Percentiles rank a stretch among this genome's conserved stretches.
These are phyloP conservation scores for Cucurbita moschata DNA, from an alignment of 306 rosid species.

Conservation along the genomic window DNA sequence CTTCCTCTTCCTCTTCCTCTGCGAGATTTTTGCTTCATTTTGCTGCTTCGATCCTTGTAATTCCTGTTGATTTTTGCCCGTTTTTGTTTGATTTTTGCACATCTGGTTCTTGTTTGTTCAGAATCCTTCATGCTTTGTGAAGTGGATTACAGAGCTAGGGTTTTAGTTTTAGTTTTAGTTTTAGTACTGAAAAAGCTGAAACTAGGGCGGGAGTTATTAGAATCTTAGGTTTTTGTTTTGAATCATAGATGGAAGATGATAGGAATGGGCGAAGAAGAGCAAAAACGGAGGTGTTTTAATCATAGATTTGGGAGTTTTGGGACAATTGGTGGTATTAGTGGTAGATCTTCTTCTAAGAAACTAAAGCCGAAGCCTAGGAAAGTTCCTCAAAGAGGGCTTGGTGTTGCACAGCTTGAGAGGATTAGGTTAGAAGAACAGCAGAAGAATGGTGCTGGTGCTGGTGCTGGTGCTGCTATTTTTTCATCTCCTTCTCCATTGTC, in stretches of 20 bases:
- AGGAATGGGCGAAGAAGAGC: constrained; percentile 43
- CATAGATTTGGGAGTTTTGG: constrained; percentile 10
- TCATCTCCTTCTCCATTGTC: constrained; percentile 11
- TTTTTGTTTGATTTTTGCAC: background rate
- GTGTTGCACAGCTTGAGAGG: constrained; percentile 86
- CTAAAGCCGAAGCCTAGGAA: constrained; percentile 34
- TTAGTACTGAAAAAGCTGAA: background rate
- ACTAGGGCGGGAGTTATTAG: constrained; percentile 1
- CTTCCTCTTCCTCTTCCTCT: background rate
- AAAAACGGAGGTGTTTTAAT: constrained; percentile 18
- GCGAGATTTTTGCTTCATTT: background rate
- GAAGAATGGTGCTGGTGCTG: constrained; percentile 24
- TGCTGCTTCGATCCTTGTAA: background rate
- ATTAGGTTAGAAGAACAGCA: constrained; percentile 63
- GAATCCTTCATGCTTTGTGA: no score
- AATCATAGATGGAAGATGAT: constrained; percentile 24
- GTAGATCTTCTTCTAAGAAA: constrained; percentile 45
- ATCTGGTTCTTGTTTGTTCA: background rate
- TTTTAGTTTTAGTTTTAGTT: background rate
- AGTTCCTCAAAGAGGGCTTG: constrained; percentile 84
- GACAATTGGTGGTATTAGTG: constrained; percentile 2
- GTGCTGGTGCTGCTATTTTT: constrained; percentile 13
- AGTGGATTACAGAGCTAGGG: background rate
- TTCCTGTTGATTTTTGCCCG: background rate
- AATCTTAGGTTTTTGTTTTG: constrained; percentile 8